Base-by-base conservation (phyloP, 345 rosid species). In the Hibiscus tridactylites region DNA sequence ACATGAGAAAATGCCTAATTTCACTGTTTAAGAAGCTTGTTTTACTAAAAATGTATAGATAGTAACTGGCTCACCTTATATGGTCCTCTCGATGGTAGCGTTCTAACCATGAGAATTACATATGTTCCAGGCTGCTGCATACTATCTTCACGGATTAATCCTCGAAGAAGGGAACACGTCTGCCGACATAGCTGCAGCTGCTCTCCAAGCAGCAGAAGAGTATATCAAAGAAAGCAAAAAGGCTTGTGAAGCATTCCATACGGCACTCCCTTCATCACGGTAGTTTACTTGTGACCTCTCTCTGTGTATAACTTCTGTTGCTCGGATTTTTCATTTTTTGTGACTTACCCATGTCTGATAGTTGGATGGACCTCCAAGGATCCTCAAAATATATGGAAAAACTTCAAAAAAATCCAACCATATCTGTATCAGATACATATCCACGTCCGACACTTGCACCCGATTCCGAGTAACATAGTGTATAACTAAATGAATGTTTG, bases 151-250 rank as follows among this genome's bases (percentile, higher is more conserved):
- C 26, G 90, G 94, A 53, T 68, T 85, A 77, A 85, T 89, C 66
- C 88, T 89, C 12, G 87, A 87, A 1, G 94, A 87, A 52, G 90
- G 90, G 39, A 84, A 83, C 76, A 83, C 89, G 0, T 80, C 80
- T 33, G 82, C 74, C 42, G 84, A 76, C 69, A 87, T 85, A 83
- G 88, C 90, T 52, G 84, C 50, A 13, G 87, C 90, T 59, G 88
- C 91, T 54, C 74, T 89, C 64, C 87, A 76, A 76, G 87, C 90
- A 62, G 87, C 94, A 33, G 88, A 89, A 47, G 89, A 84, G 63
- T 85, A 62, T 71, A 72, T 87, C 63, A 81, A 81, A 73, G 88
- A 83, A 78, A 81, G 91, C 75, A 85, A 75, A 79, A 79, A 72
- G 71, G 75, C 88, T 15, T 78, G 83, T 28, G 90, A 85, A 68